phyloP scores from a whole-genome alignment of 352 stramenopile genomes.

The Phytophthora pseudosyringae region DNA sequence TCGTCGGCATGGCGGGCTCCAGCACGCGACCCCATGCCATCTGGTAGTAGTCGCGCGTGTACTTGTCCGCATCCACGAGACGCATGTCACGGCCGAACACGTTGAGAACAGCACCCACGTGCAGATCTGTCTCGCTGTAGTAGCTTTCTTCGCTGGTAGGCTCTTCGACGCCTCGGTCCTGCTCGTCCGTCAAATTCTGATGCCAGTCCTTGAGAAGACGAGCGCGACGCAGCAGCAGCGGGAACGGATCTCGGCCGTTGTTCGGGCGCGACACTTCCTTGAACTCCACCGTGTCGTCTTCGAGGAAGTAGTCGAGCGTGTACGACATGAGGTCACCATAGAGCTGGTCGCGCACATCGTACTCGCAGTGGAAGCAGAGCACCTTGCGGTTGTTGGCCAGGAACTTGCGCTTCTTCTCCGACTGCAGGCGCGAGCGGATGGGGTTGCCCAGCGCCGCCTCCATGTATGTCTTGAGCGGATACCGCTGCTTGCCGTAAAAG shows the following conservation, averaged over 20 bases:
- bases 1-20: constrained; percentile 46
- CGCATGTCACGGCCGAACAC: constrained; percentile 72
- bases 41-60: constrained; percentile 78
- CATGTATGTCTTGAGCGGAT: constrained; percentile 88
- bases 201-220: constrained; percentile 77
- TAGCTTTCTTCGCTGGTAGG: constrained; percentile 66
- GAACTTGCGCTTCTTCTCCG: constrained; percentile 87
- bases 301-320: constrained; percentile 86
- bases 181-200: constrained; percentile 66
- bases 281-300: constrained; percentile 91
- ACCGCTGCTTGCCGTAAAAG: constrained; percentile 80
- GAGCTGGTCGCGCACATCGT: constrained; percentile 80
- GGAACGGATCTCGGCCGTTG: constrained; percentile 83
- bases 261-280: constrained; percentile 84
- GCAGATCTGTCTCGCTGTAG: constrained; percentile 75
- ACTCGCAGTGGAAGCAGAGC: constrained; percentile 87
- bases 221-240: constrained; percentile 68
- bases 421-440: constrained; percentile 65
- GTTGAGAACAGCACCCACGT: constrained; percentile 69
- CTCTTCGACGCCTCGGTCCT: constrained; percentile 81
- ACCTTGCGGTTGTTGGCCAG: constrained; percentile 88
- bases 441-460: constrained; percentile 83
- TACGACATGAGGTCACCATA: constrained; percentile 86
- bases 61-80: constrained; percentile 80
- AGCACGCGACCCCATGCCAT: constrained; percentile 70